Evolutionary conservation across 441 rosid genomes (phyloP).

Genomic region (Populus hybrid): DNA sequence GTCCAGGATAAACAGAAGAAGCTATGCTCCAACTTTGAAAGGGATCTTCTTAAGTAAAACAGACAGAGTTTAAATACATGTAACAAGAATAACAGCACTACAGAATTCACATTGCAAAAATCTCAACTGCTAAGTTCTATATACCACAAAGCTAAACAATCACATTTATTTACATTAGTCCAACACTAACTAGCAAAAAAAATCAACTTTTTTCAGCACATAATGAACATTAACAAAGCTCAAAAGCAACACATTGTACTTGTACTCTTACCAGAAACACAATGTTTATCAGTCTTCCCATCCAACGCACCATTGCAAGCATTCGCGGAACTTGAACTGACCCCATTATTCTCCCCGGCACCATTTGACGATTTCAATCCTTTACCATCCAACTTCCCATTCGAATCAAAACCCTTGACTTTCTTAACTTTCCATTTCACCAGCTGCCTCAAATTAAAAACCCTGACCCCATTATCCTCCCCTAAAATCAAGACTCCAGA

Average conservation of each 20-base stretch:
- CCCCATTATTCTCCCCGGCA: constrained; percentile 18
- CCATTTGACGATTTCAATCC: constrained; percentile 43
- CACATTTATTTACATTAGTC: background rate
- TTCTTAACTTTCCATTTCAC: constrained; percentile 45
- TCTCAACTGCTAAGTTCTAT: background rate
- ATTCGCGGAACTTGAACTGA: constrained; percentile 21
- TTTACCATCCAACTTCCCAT: constrained; percentile 23
- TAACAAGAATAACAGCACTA: background rate
- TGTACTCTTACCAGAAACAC: constrained; percentile 41
- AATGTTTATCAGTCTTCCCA: constrained; percentile 40
- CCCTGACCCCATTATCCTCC: constrained; percentile 63
- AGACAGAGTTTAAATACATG: background rate
- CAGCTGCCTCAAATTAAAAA: constrained; percentile 51
- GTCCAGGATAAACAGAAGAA: background rate
- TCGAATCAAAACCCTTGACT: constrained; percentile 28
- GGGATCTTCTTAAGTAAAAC: background rate
- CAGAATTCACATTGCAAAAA: background rate
- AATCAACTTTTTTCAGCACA: background rate
- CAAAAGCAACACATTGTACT: background rate
- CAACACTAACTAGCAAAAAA: background rate
- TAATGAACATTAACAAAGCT: background rate
- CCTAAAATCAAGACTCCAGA: constrained; percentile 61
- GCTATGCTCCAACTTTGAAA: background rate
- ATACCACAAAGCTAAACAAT: background rate
- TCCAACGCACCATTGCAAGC: constrained; percentile 37